These are phyloP conservation scores for Cymodocea nodosa DNA, from an alignment of 116 monocot species.

Conservation along the genomic window DNA sequence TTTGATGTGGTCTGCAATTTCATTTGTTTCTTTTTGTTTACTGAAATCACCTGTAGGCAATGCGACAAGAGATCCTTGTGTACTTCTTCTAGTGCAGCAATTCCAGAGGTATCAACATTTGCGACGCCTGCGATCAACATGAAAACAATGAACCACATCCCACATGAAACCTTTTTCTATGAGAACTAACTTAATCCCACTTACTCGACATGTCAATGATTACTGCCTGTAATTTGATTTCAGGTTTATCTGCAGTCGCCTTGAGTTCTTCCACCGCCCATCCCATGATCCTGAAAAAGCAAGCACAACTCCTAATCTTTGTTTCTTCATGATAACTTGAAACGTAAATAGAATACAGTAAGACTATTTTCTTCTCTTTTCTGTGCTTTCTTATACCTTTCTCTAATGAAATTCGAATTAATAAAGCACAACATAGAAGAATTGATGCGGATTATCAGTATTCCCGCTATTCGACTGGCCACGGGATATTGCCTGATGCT, in stretches of 20 bases:
- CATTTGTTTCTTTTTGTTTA: background rate
- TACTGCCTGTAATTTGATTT: constrained; percentile 25
- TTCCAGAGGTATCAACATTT: constrained; percentile 75
- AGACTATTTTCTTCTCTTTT: background rate
- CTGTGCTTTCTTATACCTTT: constrained; percentile 30
- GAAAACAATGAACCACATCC: background rate
- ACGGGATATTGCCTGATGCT: constrained; percentile 54
- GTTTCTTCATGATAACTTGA: background rate
- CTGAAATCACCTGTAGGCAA: constrained; percentile 40
- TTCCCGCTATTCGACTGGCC: constrained; percentile 9
- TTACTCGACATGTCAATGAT: constrained; percentile 91
- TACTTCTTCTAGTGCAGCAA: constrained; percentile 43
- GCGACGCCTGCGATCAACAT: constrained; percentile 40
- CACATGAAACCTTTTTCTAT: background rate
- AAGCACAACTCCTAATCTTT: background rate
- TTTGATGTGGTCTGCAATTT: background rate
- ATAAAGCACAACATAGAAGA: constrained; percentile 56
- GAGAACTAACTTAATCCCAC: background rate
- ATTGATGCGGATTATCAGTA: constrained; percentile 43
- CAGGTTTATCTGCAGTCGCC: constrained; percentile 14
- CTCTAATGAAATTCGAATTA: constrained; percentile 65
- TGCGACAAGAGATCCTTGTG: constrained; percentile 41
- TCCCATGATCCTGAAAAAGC: constrained; percentile 29
- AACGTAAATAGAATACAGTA: background rate
- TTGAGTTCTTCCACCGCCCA: constrained; percentile 38